Evolutionary conservation across 495 filamentous ascomycete species (phyloP).

Genomic region (Cladorrhinum samala): DNA sequence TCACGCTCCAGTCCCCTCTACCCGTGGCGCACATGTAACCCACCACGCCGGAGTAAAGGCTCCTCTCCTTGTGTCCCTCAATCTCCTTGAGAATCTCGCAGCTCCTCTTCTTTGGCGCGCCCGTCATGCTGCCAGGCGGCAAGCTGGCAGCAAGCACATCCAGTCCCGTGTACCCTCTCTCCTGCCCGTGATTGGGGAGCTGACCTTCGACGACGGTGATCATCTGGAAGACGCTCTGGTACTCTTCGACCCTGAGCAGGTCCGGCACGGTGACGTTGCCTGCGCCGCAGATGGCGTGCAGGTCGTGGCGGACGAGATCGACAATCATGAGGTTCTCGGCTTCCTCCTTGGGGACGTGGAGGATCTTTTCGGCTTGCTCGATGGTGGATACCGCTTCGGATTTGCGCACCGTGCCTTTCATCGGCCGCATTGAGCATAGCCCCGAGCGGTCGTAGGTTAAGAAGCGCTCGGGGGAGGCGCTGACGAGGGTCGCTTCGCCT

Average conservation of each 20-base stretch:
- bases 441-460: constrained; percentile 60
- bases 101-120: constrained; percentile 83
- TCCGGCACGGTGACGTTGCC: constrained; percentile 60
- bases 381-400: constrained; percentile 49
- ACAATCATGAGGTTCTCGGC: constrained; percentile 99
- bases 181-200: constrained; percentile 34
- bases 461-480: constrained; percentile 90
- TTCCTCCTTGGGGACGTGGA: constrained; percentile 77
- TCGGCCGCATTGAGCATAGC: constrained; percentile 65
- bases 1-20: constrained; percentile 78
- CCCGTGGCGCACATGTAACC: constrained; percentile 86
- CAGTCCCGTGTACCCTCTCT: constrained; percentile 48
- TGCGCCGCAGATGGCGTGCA: constrained; percentile 71
- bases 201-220: constrained; percentile 76
- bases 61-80: constrained; percentile 59
- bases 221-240: constrained; percentile 83
- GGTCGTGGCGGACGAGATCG: constrained; percentile 86
- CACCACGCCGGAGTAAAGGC: constrained; percentile 81
- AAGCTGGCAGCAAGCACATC: constrained; percentile 72
- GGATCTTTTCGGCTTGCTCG: constrained; percentile 58
- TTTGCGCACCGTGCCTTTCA: constrained; percentile 92
- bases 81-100: constrained; percentile 71
- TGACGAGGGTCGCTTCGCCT: constrained; percentile 61
- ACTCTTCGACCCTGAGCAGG: constrained; percentile 82
- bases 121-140: constrained; percentile 92